phyloP scores from a whole-genome alignment of 805 yeast genomes.

The Monosporozyma unispora region DNA sequence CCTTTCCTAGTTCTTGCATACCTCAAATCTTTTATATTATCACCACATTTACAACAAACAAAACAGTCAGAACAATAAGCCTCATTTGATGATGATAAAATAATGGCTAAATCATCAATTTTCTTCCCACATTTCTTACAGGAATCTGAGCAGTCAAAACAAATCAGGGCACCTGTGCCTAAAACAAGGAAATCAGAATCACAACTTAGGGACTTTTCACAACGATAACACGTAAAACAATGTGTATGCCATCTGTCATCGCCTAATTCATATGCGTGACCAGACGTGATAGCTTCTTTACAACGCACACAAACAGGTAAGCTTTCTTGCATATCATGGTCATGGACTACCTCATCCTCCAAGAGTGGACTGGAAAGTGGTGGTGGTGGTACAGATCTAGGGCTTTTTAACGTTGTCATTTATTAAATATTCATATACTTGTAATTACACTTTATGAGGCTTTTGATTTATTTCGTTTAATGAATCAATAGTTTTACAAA shows the following conservation, averaged over 20 bases:
- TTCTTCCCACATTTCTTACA: slow-evolving; percentile 82
- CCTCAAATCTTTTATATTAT: slow-evolving; percentile 76
- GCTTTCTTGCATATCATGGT: neutral
- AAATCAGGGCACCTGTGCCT: slow-evolving; percentile 86
- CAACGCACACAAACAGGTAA: slow-evolving; percentile 36
- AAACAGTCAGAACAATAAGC: slow-evolving; percentile 92
- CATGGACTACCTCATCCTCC: neutral
- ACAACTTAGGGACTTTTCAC: slow-evolving; percentile 69
- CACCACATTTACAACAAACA: slow-evolving; percentile 81
- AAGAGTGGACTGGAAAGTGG: neutral
- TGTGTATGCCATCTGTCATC: slow-evolving; percentile 93
- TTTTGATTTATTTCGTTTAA: neutral
- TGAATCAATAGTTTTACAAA: too few species aligned
- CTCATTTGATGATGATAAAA: slow-evolving; percentile 79
- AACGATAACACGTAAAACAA: slow-evolving; percentile 85
- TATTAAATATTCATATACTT: neutral
- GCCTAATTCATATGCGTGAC: slow-evolving; percentile 91
- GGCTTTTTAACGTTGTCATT: neutral
- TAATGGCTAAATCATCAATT: slow-evolving; percentile 87
- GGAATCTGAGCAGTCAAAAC: slow-evolving; percentile 86
- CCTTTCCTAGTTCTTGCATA: slow-evolving; percentile 95
- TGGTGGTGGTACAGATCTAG: neutral
- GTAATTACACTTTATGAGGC: neutral
- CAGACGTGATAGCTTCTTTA: slow-evolving; percentile 58
- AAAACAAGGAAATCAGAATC: slow-evolving; percentile 83